These are phyloP conservation scores for Termitomyces sp. DNA, from an alignment of 768 basidiomycete genomes.

Conservation along the genomic window DNA sequence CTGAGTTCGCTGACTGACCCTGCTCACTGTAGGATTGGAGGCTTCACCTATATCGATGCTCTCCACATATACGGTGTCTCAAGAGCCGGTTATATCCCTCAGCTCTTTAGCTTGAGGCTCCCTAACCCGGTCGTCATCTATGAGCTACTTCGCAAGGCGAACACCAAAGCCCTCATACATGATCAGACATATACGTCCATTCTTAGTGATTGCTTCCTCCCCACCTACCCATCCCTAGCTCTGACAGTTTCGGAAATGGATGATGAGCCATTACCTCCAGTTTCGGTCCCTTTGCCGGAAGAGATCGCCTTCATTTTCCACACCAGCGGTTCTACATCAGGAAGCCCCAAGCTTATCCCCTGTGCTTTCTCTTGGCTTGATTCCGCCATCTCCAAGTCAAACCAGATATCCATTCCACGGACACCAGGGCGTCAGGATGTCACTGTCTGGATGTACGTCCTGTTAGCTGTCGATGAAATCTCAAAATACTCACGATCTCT, in stretches of 20 bases:
- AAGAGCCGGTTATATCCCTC: slow-evolving; percentile 66
- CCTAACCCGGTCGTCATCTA: slow-evolving; percentile 59
- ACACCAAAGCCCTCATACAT: slow-evolving; percentile 56
- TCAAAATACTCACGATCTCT: slow-evolving; percentile 14
- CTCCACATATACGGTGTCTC: slow-evolving; percentile 63
- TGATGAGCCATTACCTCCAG: slow-evolving; percentile 36
- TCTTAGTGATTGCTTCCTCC: slow-evolving; percentile 38
- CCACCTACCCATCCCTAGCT: slow-evolving; percentile 34
- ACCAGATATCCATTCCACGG: slow-evolving; percentile 39
- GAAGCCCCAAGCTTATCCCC: slow-evolving; percentile 63
- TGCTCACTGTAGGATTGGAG: slow-evolving; percentile 50
- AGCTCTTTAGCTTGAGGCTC: slow-evolving; percentile 60
- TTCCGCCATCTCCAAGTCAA: slow-evolving; percentile 45
- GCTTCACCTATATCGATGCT: slow-evolving; percentile 60
- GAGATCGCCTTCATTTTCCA: slow-evolving; percentile 57
- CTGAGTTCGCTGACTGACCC: slow-evolving; percentile 9
- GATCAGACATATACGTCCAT: slow-evolving; percentile 44
- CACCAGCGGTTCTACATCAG: slow-evolving; percentile 66
- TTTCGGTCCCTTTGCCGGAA: slow-evolving; percentile 28
- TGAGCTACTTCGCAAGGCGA: slow-evolving; percentile 54
- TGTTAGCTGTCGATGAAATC: background rate
- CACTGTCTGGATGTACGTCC: slow-evolving; percentile 53
- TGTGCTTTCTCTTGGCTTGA: slow-evolving; percentile 57
- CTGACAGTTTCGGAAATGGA: slow-evolving; percentile 28
- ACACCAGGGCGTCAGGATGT: slow-evolving; percentile 50